phyloP scores from a whole-genome alignment of 495 filamentous ascomycete genomes.

The Astrothelium subdiscretum region DNA sequence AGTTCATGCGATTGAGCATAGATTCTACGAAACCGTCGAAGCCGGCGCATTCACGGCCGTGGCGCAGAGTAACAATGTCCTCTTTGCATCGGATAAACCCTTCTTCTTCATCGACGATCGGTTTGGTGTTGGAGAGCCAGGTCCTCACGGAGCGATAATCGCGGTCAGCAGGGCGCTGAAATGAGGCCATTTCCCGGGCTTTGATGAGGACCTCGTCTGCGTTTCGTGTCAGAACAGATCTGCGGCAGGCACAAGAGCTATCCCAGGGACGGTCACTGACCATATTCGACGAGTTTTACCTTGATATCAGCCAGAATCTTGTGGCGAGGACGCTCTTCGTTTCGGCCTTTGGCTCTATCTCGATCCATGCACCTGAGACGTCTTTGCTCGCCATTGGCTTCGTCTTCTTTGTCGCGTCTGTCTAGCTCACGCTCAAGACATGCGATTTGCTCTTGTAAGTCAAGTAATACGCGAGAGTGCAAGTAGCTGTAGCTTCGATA shows the following conservation, averaged over 20 bases:
- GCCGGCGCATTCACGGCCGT: conserved; percentile 29
- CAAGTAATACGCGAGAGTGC: conserved; percentile 26
- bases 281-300: conserved; percentile 27
- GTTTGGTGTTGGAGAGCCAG: conserved; percentile 24
- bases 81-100: conserved; percentile 29
- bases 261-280: conserved; percentile 9
- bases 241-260: background rate
- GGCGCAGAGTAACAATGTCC: conserved; percentile 30
- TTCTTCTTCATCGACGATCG: conserved; percentile 21
- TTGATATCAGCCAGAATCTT: conserved; percentile 23
- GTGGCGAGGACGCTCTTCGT: conserved; percentile 14
- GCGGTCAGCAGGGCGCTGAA: conserved; percentile 25
- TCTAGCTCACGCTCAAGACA: conserved; percentile 25
- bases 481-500: conserved; percentile 31
- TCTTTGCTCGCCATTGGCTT: background rate
- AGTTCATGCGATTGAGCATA: conserved; percentile 18
- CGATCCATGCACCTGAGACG: conserved; percentile 6
- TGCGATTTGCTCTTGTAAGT: conserved; percentile 29
- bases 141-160: conserved; percentile 30
- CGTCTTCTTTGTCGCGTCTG: conserved; percentile 17
- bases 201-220: conserved; percentile 29
- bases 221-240: background rate
- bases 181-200: conserved; percentile 22
- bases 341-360: conserved; percentile 7
- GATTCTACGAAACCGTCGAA: conserved; percentile 31